Base-by-base conservation (phyloP, 768 basidiomycete species). In the Suillus fuscotomentosus region DNA sequence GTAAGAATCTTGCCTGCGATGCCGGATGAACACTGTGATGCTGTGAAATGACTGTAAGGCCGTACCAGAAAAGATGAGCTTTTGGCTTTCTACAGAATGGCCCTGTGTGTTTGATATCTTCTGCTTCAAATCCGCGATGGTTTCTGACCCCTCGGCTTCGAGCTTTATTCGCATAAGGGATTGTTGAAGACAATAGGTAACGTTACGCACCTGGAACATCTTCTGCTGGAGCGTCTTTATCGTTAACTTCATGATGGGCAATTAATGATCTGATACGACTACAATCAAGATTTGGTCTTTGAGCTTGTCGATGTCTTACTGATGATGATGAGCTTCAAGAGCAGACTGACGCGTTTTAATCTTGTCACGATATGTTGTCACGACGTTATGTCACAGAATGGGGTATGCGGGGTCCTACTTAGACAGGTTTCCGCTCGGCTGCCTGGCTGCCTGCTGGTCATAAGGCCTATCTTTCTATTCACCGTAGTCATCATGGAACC, bases 181-280 rank as follows among this genome's bases (percentile, higher is more conserved):
- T 51, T 41, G 15, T 13, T 39, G 8, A 13, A 14, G 10, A 31
- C 2, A 17, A 3, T 0, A 3, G 60, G 36, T 22, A 17, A 38
- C 51, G 36, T 43, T n/a, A 70, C 77, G 8, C 73, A 93, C 89
- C 73, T 88, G 85, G 79, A 95, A 96, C 68, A 92, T 85, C 82
- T 95, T 96, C 75, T 97, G 94, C 78, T 95, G 91, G 15, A 96
- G 86, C 1, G 96, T 98, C 81, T 98, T 99, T 73, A 99, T 82
- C 34, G 94, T 97, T 77, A 99, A 85, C 86, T 94, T 94, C 90
- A 95, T 92, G 75, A 75, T 84, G 78, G 71, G 60, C 61, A 42
- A 38, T 38, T 38, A 38, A 36, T 55, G 41, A 53, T 64, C 43
- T 61, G 61, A 64, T 61, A 60, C 39, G 38, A 56, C 36, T 27